phyloP scores from a whole-genome alignment of 768 basidiomycete species.

The Hysterangium stoloniferum region DNA sequence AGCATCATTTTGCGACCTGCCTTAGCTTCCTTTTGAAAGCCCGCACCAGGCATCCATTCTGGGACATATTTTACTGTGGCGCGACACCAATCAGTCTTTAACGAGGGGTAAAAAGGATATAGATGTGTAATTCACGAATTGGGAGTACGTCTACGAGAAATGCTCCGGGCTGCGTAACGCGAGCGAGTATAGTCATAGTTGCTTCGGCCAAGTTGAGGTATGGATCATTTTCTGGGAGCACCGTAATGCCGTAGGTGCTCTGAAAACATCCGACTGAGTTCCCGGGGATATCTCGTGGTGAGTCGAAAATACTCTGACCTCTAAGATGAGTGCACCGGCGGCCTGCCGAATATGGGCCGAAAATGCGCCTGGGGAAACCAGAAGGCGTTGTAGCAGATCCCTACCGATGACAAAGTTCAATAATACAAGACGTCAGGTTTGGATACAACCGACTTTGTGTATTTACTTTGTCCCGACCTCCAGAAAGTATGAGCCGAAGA shows the following conservation, averaged over 20 bases:
- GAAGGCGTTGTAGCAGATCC: too few relatives aligned
- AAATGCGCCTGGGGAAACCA: too few relatives aligned
- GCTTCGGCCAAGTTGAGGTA: conserved; percentile 47
- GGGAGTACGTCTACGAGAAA: conserved; percentile 47
- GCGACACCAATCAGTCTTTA: neutral
- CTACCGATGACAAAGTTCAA: too few relatives aligned
- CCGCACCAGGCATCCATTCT: conserved; percentile 44
- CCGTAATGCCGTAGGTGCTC: conserved; percentile 45
- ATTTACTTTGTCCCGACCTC: conserved; percentile 37
- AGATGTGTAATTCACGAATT: conserved; percentile 25
- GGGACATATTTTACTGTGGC: conserved; percentile 45
- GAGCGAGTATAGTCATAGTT: conserved; percentile 42
- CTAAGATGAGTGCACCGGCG: too few relatives aligned
- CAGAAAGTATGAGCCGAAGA: too few relatives aligned
- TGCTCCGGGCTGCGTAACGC: conserved; percentile 43
- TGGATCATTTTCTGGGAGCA: conserved; percentile 26
- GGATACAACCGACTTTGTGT: conserved; percentile 27
- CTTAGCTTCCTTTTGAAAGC: conserved; percentile 45
- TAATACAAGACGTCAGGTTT: neutral
- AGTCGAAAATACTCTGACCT: too few relatives aligned
- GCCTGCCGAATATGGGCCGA: too few relatives aligned
- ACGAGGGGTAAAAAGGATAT: conserved; percentile 14
- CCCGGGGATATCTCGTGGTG: too few relatives aligned
- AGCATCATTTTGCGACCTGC: too few relatives aligned
- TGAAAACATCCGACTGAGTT: too few relatives aligned